Evolutionary conservation across 169 alveolate species (phyloP).

Genomic region (Cryptosporidium felis): DNA sequence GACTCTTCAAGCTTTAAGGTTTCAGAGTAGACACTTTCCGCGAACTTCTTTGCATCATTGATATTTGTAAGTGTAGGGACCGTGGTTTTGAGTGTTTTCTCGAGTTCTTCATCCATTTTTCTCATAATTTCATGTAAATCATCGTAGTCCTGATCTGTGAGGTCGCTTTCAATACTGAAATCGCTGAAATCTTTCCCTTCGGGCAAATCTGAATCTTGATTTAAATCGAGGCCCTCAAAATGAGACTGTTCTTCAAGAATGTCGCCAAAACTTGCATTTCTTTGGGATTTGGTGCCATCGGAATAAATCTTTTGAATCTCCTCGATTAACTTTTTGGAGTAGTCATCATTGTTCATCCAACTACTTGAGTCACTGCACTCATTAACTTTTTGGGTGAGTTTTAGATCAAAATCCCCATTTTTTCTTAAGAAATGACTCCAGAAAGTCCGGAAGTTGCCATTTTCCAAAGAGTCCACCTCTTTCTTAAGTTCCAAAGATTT

Average conservation of each 20-base stretch:
- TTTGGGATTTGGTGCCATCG: neutral
- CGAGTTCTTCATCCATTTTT: constrained; percentile 56
- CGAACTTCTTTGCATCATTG: constrained; percentile 15
- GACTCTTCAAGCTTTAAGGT: constrained; percentile 22
- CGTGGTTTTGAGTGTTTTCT: constrained; percentile 27
- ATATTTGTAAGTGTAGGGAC: constrained; percentile 1
- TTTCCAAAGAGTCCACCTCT: neutral
- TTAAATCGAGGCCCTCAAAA: constrained; percentile 13
- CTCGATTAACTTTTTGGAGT: constrained; percentile 9
- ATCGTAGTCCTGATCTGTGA: neutral
- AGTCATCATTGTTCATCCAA: constrained; percentile 38
- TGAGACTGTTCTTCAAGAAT: constrained; percentile 21
- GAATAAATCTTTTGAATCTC: constrained; percentile 6
- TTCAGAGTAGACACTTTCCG: neutral
- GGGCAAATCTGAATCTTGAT: neutral
- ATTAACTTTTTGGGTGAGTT: neutral
- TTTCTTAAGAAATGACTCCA: neutral
- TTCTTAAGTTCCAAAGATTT: neutral
- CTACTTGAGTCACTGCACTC: neutral
- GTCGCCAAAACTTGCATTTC: neutral
- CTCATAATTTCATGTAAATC: constrained; percentile 16
- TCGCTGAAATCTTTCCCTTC: neutral
- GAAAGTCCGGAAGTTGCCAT: constrained; percentile 10
- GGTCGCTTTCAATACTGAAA: neutral
- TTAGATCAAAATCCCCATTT: neutral